Evolutionary conservation across 805 yeast species (phyloP), one percentile per base, ranked within the genome.

Genomic region (Yamadazyma phyllophila): DNA sequence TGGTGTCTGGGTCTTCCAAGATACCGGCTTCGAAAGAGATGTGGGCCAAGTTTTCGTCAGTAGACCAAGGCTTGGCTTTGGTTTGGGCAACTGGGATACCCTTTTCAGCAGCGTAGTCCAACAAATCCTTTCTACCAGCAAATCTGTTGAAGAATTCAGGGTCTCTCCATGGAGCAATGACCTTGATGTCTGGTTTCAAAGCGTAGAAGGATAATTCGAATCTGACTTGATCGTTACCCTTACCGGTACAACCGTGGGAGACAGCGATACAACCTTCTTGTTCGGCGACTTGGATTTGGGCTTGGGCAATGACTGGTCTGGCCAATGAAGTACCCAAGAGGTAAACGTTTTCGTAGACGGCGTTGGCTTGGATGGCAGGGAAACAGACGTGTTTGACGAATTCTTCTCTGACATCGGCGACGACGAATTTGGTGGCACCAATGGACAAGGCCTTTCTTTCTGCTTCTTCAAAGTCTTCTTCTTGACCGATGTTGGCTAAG

Each of bases 1-100:
- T 94, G 59, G 92, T 83, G 70, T 94, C 88, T 65, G 99, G 99
- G 74, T 94, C 96, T 76, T 94, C 99, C 63, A 94, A 82, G 58
- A 94, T 94, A 73, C 99, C 99, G 54, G 99, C 99, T 78, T 94
- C 99, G 69, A 88, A 94, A 33, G 98, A 92, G 69, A 94, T 94
- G 73, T 94, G 99, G 39, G 98, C 99, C 82, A 92, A 76, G 81
- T 94, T 94, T 77, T 94, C 99, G 69, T 94, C 99, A 47, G 99
- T 94, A 31, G 98, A 91, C 99, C 99, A 94, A 59, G 99, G 99
- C 78, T 94, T 94, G 55, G 98, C 89, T 72, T 90, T 90, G 57
- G 99, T 94, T 77, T 94, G 99, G 41, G 95, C 77, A 48, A 94
- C 99, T 53, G 95, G 96, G 57, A 94, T 94, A 59, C 79, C 81